Evolutionary conservation across 371 early-diverging fungal species (phyloP).

Genomic region (Mucor indicus): DNA sequence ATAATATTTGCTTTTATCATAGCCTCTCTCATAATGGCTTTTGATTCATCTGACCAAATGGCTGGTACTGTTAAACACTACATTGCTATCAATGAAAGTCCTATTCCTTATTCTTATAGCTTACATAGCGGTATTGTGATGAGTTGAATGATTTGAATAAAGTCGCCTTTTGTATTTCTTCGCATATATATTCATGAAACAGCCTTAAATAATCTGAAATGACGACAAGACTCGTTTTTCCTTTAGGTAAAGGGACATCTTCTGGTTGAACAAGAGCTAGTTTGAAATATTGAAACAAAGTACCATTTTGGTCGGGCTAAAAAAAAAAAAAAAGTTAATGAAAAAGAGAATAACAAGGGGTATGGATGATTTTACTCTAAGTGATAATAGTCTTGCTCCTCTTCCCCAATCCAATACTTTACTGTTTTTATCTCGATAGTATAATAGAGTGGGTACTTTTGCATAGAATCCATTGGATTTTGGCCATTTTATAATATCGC

Average conservation of each 20-base stretch:
- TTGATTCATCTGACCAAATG: conserved; percentile 51
- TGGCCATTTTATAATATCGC: conserved; percentile 56
- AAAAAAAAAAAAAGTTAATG: not conserved
- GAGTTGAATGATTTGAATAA: conserved; percentile 26
- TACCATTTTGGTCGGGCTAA: conserved; percentile 19
- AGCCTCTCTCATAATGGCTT: conserved; percentile 45
- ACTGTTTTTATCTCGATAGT: conserved; percentile 39
- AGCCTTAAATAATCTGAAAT: conserved; percentile 54
- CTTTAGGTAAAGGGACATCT: conserved; percentile 40
- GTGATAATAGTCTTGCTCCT: conserved; percentile 35
- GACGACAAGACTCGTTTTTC: conserved; percentile 47
- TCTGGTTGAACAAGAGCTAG: conserved; percentile 9
- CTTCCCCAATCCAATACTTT: conserved; percentile 57
- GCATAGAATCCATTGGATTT: conserved; percentile 48
- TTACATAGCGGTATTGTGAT: conserved; percentile 43
- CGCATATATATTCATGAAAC: conserved; percentile 52
- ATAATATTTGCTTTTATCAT: conserved; percentile 43
- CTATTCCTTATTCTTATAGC: not conserved
- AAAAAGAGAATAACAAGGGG: too few species aligned
- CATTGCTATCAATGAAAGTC: not conserved
- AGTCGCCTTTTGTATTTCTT: conserved; percentile 46
- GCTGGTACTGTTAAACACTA: conserved; percentile 51
- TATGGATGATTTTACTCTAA: conserved; percentile 9
- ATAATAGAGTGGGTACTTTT: conserved; percentile 40
- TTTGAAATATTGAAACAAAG: conserved; percentile 23